Conservation (phyloP, 2,329 filamentous ascomycete genomes). For the Neopestalotiopsis sp. region DNA sequence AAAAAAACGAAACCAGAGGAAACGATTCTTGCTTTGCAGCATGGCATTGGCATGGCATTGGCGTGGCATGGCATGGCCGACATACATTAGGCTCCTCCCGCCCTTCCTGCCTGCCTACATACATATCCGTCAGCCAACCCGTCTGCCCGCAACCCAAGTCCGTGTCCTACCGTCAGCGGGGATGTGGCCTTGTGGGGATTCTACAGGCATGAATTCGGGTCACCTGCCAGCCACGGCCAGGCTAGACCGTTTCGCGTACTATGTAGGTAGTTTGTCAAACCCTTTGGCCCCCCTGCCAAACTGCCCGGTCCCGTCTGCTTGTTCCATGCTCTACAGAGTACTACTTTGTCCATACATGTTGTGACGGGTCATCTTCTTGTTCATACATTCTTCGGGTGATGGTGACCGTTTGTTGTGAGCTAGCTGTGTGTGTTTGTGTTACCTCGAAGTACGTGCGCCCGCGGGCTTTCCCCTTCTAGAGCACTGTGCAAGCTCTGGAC, state of each 20-base stretch:
- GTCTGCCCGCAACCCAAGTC: slow-evolving; percentile 1
- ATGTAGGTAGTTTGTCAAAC: background rate
- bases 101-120: slow-evolving; percentile 9
- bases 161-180: slow-evolving; percentile 9
- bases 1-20: background rate
- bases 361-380: background rate
- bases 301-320: background rate
- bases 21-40: background rate
- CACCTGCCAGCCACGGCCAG: slow-evolving; percentile 9
- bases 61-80: background rate
- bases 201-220: background rate
- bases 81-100: slow-evolving; percentile 15
- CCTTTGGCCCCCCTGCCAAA: background rate
- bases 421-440: background rate
- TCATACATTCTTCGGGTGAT: background rate
- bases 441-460: background rate
- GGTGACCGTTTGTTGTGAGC: background rate
- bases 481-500: background rate
- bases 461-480: background rate
- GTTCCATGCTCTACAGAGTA: background rate
- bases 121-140: slow-evolving; percentile 11
- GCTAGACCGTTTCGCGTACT: background rate
- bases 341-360: background rate
- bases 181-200: background rate
- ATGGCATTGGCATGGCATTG: background rate